Evolutionary conservation across 768 basidiomycete genomes (phyloP).

Genomic region (Wakefieldia striispora): DNA sequence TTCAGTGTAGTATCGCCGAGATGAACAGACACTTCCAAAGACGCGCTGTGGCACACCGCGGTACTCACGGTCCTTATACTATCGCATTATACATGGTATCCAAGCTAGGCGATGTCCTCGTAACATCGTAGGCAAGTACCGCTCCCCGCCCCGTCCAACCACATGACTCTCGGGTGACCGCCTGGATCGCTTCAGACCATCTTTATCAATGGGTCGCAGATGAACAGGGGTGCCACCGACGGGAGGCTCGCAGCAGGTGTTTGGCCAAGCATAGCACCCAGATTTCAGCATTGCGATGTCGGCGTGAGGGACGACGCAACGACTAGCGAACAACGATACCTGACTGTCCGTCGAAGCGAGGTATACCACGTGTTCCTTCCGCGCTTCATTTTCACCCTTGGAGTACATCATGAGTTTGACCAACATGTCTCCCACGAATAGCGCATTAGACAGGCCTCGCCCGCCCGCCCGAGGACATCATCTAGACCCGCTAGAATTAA

Average conservation of each 20-base stretch:
- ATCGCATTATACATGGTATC: conserved; percentile 71
- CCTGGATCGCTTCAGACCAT: too few species aligned
- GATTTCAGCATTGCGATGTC: conserved; percentile 83
- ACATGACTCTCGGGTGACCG: conserved; percentile 35
- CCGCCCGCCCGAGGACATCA: conserved; percentile 49
- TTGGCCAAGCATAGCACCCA: conserved; percentile 69
- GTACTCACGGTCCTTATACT: conserved; percentile 64
- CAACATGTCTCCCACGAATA: background rate
- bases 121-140: too few species aligned
- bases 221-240: conserved; percentile 73
- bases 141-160: conserved; percentile 54
- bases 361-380: too few species aligned
- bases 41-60: conserved; percentile 64
- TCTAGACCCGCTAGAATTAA: conserved; percentile 49
- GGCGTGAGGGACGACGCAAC: conserved; percentile 69
- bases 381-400: conserved; percentile 42
- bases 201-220: conserved; percentile 35
- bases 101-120: conserved; percentile 30
- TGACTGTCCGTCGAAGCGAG: conserved; percentile 76
- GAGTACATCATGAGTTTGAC: conserved; percentile 34
- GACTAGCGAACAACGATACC: conserved; percentile 73
- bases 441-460: conserved; percentile 26
- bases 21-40: conserved; percentile 44
- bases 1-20: conserved; percentile 6
- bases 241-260: conserved; percentile 60